Conservation (phyloP, 2,329 filamentous ascomycete genomes). For the Exophiala alcalophila region DNA sequence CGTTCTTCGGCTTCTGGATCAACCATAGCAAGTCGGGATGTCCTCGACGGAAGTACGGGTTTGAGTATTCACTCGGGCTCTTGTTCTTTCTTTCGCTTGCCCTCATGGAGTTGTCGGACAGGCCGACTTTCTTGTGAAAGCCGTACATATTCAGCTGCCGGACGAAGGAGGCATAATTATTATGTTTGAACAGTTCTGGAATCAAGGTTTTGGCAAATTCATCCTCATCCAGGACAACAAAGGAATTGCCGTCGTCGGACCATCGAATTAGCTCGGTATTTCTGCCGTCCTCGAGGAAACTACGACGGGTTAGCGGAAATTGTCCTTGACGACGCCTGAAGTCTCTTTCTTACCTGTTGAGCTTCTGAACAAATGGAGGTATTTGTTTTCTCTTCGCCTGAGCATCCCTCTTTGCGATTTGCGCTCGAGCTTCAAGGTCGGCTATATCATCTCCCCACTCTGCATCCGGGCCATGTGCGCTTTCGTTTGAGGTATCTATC, state of each 20-base stretch:
- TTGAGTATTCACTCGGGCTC: slow-evolving; percentile 96
- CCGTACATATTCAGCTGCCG: slow-evolving; percentile 67
- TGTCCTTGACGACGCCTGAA: background rate
- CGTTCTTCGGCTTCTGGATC: slow-evolving; percentile 89
- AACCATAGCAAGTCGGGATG: slow-evolving; percentile 92
- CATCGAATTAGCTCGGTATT: slow-evolving; percentile 94
- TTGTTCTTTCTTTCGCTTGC: slow-evolving; percentile 97
- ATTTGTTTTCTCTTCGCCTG: slow-evolving; percentile 92
- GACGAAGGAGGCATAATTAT: slow-evolving; percentile 75
- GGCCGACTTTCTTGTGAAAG: slow-evolving; percentile 69
- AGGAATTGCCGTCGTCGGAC: slow-evolving; percentile 95
- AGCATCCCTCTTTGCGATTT: slow-evolving; percentile 80
- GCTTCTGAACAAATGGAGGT: slow-evolving; percentile 93
- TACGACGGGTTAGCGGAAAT: slow-evolving; percentile 40
- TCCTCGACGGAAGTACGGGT: slow-evolving; percentile 91
- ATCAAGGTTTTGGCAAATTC: slow-evolving; percentile 74
- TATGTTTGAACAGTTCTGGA: slow-evolving; percentile 74
- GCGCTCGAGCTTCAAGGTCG: slow-evolving; percentile 73
- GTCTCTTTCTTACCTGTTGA: slow-evolving; percentile 74
- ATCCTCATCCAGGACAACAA: slow-evolving; percentile 94
- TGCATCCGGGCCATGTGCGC: slow-evolving; percentile 41
- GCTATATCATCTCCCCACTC: slow-evolving; percentile 64
- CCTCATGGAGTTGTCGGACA: slow-evolving; percentile 97
- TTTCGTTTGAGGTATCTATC: slow-evolving; percentile 39
- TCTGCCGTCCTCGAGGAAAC: slow-evolving; percentile 88